A percentile compares a stretch with the other conserved stretches of the same genome.
Conservation (phyloP, 768 basidiomycete species). For the Boletus barrowsii region DNA sequence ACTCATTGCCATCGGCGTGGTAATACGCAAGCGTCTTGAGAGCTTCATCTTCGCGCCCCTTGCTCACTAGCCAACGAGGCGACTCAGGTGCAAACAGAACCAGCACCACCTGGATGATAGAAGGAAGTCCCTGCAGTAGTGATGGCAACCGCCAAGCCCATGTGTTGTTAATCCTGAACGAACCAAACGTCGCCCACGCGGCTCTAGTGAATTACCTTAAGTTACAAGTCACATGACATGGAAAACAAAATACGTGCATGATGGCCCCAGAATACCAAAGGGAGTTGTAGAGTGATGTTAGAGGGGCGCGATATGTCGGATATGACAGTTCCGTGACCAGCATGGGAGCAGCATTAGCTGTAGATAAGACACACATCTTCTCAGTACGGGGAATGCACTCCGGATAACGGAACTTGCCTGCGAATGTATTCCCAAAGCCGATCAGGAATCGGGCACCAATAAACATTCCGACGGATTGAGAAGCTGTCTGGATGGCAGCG, state of each 20-base stretch:
- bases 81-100: constrained; percentile 77
- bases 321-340: constrained; percentile 85
- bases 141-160: constrained; percentile 88
- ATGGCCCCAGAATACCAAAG: constrained; percentile 86
- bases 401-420: constrained; percentile 35
- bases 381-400: too few relatives aligned
- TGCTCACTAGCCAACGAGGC: constrained; percentile 78
- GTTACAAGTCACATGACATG: not conserved
- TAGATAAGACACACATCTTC: not conserved
- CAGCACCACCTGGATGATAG: constrained; percentile 61
- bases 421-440: constrained; percentile 75
- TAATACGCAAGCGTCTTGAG: constrained; percentile 71
- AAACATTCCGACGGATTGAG: constrained; percentile 73
- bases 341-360: constrained; percentile 74
- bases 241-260: constrained; percentile 40
- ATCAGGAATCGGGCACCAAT: constrained; percentile 78
- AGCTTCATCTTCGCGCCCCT: constrained; percentile 69
- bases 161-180: constrained; percentile 60
- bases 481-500: constrained; percentile 65
- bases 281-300: constrained; percentile 79
- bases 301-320: constrained; percentile 73
- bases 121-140: constrained; percentile 65
- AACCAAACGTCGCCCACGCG: constrained; percentile 85
- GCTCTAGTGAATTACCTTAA: not conserved
- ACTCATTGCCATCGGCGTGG: constrained; percentile 75